Evolutionary conservation across 2,329 filamentous ascomycete species (phyloP).

Genomic region (Sclerotinia subarctica): DNA sequence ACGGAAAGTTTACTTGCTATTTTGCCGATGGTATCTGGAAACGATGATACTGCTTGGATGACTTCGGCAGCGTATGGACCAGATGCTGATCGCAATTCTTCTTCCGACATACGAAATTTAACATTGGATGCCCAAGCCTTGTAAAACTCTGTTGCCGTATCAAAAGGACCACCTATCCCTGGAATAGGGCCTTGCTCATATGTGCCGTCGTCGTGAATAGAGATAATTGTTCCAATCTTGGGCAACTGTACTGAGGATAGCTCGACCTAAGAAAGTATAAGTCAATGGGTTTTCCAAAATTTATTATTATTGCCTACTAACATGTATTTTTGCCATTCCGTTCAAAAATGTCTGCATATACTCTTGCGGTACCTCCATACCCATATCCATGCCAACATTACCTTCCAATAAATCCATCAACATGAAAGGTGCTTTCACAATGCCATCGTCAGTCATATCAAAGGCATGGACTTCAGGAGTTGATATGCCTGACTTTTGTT

Average conservation of each 20-base stretch:
- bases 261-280: not conserved
- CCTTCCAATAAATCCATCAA: too few species aligned
- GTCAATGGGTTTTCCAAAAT: not conserved
- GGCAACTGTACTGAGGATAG: conserved; percentile 2
- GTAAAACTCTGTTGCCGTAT: conserved; percentile 31
- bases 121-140: conserved; percentile 28
- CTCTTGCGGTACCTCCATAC: too few species aligned
- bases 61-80: conserved; percentile 24
- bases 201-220: not conserved
- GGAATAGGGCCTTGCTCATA: conserved; percentile 27
- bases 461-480: too few species aligned
- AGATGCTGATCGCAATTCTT: conserved; percentile 20
- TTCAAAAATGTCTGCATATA: conserved; percentile 4
- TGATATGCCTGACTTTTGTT: too few species aligned
- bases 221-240: conserved; percentile 15
- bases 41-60: conserved; percentile 24
- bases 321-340: conserved; percentile 17
- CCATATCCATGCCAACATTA: too few species aligned
- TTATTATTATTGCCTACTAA: conserved; percentile 1
- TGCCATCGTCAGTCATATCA: too few species aligned
- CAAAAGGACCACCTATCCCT: conserved; percentile 31
- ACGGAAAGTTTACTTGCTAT: conserved; percentile 20
- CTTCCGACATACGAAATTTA: conserved; percentile 26
- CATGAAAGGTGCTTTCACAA: too few species aligned
- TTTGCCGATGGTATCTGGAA: conserved; percentile 22